Conservation (phyloP, 116 monocot species). For the Trichopus zeylanicus region DNA sequence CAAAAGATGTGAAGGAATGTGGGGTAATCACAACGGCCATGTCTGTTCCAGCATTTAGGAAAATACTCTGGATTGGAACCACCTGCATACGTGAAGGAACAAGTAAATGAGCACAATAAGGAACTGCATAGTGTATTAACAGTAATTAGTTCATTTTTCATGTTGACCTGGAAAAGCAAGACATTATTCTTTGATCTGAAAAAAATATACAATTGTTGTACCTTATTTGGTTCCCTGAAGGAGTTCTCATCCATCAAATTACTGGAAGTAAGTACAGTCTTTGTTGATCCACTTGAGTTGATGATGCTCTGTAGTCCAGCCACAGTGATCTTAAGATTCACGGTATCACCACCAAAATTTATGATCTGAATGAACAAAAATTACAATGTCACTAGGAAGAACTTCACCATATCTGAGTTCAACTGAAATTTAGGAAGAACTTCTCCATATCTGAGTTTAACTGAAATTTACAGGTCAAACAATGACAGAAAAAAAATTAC, state of each 20-base stretch:
- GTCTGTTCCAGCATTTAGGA: constrained; percentile 40
- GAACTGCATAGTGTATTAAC: too few species aligned
- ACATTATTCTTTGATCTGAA: background rate
- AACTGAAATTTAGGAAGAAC: too few species aligned
- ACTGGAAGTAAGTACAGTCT: constrained; percentile 47
- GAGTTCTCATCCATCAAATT: constrained; percentile 81
- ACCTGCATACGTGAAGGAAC: constrained; percentile 31
- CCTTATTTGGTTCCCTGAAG: constrained; percentile 62
- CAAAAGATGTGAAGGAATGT: constrained; percentile 61
- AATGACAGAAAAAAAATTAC: background rate
- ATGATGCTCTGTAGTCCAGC: constrained; percentile 36
- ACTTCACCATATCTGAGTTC: too few species aligned
- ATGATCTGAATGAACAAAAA: constrained; percentile 47
- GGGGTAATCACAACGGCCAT: constrained; percentile 42
- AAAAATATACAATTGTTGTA: constrained; percentile 10
- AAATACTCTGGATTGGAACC: constrained; percentile 25
- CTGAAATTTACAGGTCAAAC: too few species aligned
- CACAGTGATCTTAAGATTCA: constrained; percentile 49
- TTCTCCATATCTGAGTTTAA: too few species aligned
- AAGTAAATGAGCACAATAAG: background rate
- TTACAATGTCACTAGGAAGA: background rate
- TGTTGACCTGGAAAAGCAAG: background rate
- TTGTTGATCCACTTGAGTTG: constrained; percentile 34
- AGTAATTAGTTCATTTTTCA: too few species aligned
- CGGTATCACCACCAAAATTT: constrained; percentile 58